Evolutionary conservation across 805 yeast species (phyloP).

Genomic region (Torulaspora maleeae): DNA sequence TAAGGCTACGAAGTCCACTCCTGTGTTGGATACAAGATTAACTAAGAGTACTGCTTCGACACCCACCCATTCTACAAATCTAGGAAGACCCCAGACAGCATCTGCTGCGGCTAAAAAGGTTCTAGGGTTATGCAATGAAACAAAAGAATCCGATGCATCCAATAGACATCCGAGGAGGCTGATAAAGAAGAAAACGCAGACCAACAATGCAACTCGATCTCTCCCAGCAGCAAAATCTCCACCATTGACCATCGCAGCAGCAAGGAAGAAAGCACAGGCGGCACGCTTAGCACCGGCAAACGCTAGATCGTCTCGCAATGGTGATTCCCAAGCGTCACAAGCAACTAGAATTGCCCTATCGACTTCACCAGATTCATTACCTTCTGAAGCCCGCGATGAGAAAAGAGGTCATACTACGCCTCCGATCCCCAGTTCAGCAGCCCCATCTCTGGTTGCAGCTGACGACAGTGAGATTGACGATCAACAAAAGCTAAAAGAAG

Average conservation of each 20-base stretch:
- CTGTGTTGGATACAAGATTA: constrained; percentile 13
- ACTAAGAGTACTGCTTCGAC: constrained; percentile 4
- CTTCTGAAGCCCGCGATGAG: constrained; percentile 4
- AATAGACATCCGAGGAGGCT: background rate
- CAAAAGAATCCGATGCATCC: background rate
- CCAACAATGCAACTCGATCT: background rate
- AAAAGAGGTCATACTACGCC: background rate
- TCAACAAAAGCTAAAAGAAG: constrained; percentile 12
- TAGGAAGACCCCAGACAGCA: constrained; percentile 8
- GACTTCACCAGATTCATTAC: constrained; percentile 6
- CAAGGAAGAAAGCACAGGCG: constrained; percentile 4
- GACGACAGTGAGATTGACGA: constrained; percentile 5
- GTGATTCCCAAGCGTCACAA: background rate
- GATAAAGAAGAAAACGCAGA: constrained; percentile 2
- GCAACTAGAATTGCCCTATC: constrained; percentile 6
- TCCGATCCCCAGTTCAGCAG: background rate
- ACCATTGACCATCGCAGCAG: constrained; percentile 1
- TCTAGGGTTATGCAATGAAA: constrained; percentile 4
- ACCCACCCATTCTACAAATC: background rate
- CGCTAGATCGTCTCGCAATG: background rate
- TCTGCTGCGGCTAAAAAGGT: constrained; percentile 11
- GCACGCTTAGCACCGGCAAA: background rate
- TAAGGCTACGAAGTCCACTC: constrained; percentile 21
- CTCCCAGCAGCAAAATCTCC: constrained; percentile 2
- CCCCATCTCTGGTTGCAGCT: constrained; percentile 1